Evolutionary conservation across 805 yeast genomes (phyloP).

Genomic region (Kuraishia piskuri): DNA sequence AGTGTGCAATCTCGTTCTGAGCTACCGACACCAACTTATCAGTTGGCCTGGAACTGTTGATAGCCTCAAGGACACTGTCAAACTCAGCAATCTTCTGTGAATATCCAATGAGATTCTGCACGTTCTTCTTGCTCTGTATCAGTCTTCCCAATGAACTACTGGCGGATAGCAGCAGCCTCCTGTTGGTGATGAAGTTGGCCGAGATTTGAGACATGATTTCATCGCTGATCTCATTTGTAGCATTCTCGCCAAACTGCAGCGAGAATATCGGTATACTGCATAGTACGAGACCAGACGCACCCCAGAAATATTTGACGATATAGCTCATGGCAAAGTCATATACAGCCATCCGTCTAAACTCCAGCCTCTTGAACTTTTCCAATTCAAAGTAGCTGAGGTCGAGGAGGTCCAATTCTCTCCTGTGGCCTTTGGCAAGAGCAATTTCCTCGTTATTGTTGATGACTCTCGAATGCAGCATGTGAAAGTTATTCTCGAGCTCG

Average conservation of each 20-base stretch:
- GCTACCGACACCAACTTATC: background rate
- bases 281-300: conserved; percentile 84
- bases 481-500: conserved; percentile 74
- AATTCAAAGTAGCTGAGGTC: conserved; percentile 78
- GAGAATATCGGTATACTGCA: conserved; percentile 84
- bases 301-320: conserved; percentile 88
- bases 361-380: conserved; percentile 68
- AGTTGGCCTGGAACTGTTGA: conserved; percentile 18
- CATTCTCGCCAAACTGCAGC: conserved; percentile 15
- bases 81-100: conserved; percentile 67
- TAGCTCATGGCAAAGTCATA: conserved; percentile 85
- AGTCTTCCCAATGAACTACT: conserved; percentile 84
- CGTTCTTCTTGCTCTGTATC: conserved; percentile 74
- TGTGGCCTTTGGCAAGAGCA: conserved; percentile 76
- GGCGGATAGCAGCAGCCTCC: conserved; percentile 75
- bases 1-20: background rate
- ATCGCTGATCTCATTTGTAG: conserved; percentile 37
- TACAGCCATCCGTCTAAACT: conserved; percentile 60
- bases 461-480: conserved; percentile 74
- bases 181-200: conserved; percentile 82
- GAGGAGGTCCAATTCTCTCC: conserved; percentile 64
- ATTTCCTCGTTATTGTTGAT: conserved; percentile 79
- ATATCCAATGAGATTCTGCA: conserved; percentile 79
- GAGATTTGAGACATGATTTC: conserved; percentile 32
- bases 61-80: conserved; percentile 49